phyloP scores from a whole-genome alignment of 2,329 filamentous ascomycete species.

The Neofusicoccum ribis region DNA sequence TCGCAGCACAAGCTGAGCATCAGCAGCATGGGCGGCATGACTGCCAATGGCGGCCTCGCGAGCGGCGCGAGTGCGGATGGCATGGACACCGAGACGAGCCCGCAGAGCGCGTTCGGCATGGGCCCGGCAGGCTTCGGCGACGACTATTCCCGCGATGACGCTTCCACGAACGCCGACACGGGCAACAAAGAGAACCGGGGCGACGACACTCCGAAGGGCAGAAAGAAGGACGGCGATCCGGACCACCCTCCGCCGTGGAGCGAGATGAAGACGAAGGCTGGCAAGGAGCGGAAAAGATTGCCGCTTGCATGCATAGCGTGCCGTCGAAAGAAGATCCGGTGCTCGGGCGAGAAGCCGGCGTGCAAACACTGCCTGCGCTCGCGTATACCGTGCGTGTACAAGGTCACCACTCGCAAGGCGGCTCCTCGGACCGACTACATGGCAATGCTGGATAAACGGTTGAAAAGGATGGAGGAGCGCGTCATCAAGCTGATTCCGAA shows the following conservation, averaged over 20 bases:
- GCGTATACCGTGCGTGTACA: slow-evolving; percentile 94
- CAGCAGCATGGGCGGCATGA: slow-evolving; percentile 19
- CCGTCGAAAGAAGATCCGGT: slow-evolving; percentile 94
- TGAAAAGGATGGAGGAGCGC: slow-evolving; percentile 96
- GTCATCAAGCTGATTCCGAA: slow-evolving; percentile 96
- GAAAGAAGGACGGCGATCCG: slow-evolving; percentile 26
- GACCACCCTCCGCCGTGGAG: slow-evolving; percentile 48
- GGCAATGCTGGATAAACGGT: slow-evolving; percentile 94
- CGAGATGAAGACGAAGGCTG: slow-evolving; percentile 65
- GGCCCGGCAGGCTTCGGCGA: slow-evolving; percentile 35
- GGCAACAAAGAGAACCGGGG: neutral
- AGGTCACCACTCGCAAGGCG: slow-evolving; percentile 90
- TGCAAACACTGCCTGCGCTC: slow-evolving; percentile 95
- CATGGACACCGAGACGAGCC: slow-evolving; percentile 35
- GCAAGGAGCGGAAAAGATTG: slow-evolving; percentile 90
- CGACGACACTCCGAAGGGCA: slow-evolving; percentile 2
- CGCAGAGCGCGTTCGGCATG: slow-evolving; percentile 31
- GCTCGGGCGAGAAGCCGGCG: slow-evolving; percentile 94
- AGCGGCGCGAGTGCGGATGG: slow-evolving; percentile 29
- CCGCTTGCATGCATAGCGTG: slow-evolving; percentile 95
- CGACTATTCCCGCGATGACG: slow-evolving; percentile 26
- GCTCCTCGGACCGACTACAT: slow-evolving; percentile 96
- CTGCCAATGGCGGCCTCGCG: slow-evolving; percentile 5
- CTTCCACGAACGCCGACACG: slow-evolving; percentile 21
- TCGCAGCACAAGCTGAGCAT: slow-evolving; percentile 29